Conservation (phyloP, 1,139 yeast species). For the Yamadazyma conglobata region DNA sequence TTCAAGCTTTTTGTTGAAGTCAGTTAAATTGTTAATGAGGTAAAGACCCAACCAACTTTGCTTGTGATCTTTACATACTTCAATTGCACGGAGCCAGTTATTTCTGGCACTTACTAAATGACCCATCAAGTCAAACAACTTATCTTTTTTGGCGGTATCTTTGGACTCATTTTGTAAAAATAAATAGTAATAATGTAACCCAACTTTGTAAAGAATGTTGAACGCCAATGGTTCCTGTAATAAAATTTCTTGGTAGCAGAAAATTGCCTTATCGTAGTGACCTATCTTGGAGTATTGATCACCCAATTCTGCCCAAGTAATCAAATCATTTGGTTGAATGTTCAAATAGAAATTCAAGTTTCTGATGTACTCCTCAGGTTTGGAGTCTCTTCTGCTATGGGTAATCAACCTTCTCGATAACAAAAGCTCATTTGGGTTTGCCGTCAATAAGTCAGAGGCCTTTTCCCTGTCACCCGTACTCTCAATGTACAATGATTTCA, state of each 20-base stretch:
- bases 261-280: slow-evolving; percentile 63
- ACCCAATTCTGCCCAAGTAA: slow-evolving; percentile 76
- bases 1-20: slow-evolving; percentile 21
- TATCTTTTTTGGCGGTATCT: slow-evolving; percentile 22
- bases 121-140: slow-evolving; percentile 21
- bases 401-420: slow-evolving; percentile 37
- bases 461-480: slow-evolving; percentile 41
- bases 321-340: slow-evolving; percentile 66
- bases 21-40: slow-evolving; percentile 25
- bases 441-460: slow-evolving; percentile 37
- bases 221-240: slow-evolving; percentile 70
- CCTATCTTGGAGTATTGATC: slow-evolving; percentile 59
- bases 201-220: slow-evolving; percentile 63
- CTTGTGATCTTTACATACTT: slow-evolving; percentile 64
- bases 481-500: slow-evolving; percentile 57
- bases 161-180: slow-evolving; percentile 20
- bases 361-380: slow-evolving; percentile 38
- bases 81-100: slow-evolving; percentile 66
- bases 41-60: slow-evolving; percentile 78
- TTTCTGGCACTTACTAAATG: slow-evolving; percentile 40
- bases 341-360: slow-evolving; percentile 50
- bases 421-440: slow-evolving; percentile 33
- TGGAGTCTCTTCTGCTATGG: slow-evolving; percentile 17
- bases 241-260: slow-evolving; percentile 66
- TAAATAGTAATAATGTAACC: slow-evolving; percentile 28